Conservation (phyloP, 805 yeast species). For the Candida taoyuanica region DNA sequence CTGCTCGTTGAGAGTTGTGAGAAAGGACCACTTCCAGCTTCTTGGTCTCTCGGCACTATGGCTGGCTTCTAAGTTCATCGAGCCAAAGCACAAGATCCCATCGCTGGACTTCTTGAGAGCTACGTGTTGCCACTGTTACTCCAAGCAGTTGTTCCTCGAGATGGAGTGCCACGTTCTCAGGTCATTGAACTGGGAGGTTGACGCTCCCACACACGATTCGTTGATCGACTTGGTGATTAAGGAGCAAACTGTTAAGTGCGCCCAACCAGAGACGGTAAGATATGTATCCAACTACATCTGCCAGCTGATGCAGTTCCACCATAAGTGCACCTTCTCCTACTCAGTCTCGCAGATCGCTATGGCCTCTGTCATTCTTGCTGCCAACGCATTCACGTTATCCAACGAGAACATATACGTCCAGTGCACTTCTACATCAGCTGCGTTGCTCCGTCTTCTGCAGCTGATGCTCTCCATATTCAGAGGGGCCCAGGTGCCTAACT, state of each 20-base stretch:
- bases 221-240: constrained; percentile 54
- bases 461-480: constrained; percentile 18
- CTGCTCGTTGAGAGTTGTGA: constrained; percentile 74
- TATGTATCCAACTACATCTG: constrained; percentile 57
- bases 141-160: constrained; percentile 51
- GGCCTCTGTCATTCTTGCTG: constrained; percentile 45
- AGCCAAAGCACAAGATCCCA: constrained; percentile 62
- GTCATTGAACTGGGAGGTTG: constrained; percentile 59
- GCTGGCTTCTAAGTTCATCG: constrained; percentile 79
- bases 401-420: constrained; percentile 15
- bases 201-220: constrained; percentile 57
- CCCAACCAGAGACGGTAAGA: constrained; percentile 38
- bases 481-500: constrained; percentile 32
- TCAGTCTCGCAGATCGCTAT: constrained; percentile 43
- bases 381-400: constrained; percentile 37
- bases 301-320: constrained; percentile 61
- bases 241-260: constrained; percentile 15
- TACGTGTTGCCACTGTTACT: constrained; percentile 55
- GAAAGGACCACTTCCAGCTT: constrained; percentile 78
- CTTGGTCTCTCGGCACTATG: constrained; percentile 85
- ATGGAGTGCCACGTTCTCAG: constrained; percentile 67
- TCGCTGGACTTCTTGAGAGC: constrained; percentile 46
- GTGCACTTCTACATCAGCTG: constrained; percentile 22
- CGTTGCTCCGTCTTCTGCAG: constrained; percentile 21
- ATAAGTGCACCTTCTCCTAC: constrained; percentile 49